Evolutionary conservation across 2,329 filamentous ascomycete species (phyloP).

Genomic region (Claviceps purpurea): DNA sequence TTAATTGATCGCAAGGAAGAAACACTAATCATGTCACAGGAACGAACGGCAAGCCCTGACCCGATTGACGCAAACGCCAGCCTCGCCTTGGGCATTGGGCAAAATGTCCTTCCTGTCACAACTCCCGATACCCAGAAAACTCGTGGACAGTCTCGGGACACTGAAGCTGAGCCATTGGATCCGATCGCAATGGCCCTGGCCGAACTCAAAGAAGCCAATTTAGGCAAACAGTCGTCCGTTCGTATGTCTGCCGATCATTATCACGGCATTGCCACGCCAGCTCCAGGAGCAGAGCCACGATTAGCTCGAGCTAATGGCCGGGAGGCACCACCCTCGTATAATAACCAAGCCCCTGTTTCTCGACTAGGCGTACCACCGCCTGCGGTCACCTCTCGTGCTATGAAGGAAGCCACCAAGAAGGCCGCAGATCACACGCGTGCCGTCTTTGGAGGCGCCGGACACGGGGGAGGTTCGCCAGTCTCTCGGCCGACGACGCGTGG

Average conservation of each 20-base stretch:
- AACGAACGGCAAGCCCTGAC: constrained; percentile 54
- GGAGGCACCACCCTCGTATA: constrained; percentile 65
- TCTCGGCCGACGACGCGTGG: constrained; percentile 47
- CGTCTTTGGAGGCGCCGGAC: constrained; percentile 42
- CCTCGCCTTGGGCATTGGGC: constrained; percentile 84
- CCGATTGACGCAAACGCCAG: constrained; percentile 85
- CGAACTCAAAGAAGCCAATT: constrained; percentile 71
- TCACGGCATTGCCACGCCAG: constrained; percentile 81
- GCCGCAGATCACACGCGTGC: constrained; percentile 72
- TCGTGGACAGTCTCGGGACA: constrained; percentile 16
- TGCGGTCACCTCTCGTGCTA: constrained; percentile 82
- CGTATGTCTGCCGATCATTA: constrained; percentile 95
- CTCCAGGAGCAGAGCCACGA: constrained; percentile 34
- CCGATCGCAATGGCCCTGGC: constrained; percentile 87
- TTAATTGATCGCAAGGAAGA: not conserved
- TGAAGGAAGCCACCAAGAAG: constrained; percentile 89
- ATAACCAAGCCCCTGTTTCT: constrained; percentile 50
- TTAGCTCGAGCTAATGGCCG: constrained; percentile 28
- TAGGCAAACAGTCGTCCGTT: constrained; percentile 62
- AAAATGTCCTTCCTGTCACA: constrained; percentile 90
- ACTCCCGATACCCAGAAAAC: constrained; percentile 50
- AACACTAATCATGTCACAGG: constrained; percentile 13
- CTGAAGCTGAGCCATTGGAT: constrained; percentile 52
- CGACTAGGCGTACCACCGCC: constrained; percentile 79
- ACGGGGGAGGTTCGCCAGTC: constrained; percentile 23